Base-by-base conservation (phyloP, 441 rosid genomes). In the Biscutella laevigata region DNA sequence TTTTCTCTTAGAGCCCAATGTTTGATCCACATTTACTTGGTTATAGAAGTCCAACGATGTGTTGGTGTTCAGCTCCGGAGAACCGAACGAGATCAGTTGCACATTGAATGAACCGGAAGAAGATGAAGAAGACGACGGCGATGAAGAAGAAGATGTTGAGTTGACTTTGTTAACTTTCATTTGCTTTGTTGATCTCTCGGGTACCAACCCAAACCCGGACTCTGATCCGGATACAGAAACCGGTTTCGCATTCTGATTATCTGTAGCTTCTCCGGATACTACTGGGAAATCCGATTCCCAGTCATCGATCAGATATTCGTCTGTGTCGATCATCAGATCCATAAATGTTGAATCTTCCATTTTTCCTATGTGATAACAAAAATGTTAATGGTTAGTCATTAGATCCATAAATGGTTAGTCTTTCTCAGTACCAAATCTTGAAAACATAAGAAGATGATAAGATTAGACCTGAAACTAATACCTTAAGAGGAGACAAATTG, bases 281-380 rank as follows among this genome's bases (percentile, higher is more conserved):
- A n/a, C n/a, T n/a, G 47, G 35, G 8, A 51, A 65, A 22, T 59
- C 61, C 2, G 52, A n/a, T 45, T 59, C 71, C 71, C 66, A 59
- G 2, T 53, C 66, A 39, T 66, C 71, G 17, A 66, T 39, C 3
- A 66, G 14, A 35, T 45, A 66, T 49, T 66, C 71, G 12, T 66
- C 46, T 9, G 71, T 20, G 51, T 66, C 57, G 20, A 66, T 40
- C 52, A 66, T 53, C 45, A 66, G 32, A 53, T 59, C 66, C 71
- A 41, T 53, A 7, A 66, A 59, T 33, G 34, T 46, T 40, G 71
- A 53, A 38, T 66, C 61, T 19, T 66, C 71, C 71, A 66, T 66
- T 24, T 58, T 8, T 29, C 35, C 37, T n/a, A 17, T 7, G 17
- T 22, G 30, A 46, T 13, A 24, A 45, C 42, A 27, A 42, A 41